Evolutionary conservation across 2,329 filamentous ascomycete species (phyloP).

Genomic region (Magnaporthiopsis rhizophila): DNA sequence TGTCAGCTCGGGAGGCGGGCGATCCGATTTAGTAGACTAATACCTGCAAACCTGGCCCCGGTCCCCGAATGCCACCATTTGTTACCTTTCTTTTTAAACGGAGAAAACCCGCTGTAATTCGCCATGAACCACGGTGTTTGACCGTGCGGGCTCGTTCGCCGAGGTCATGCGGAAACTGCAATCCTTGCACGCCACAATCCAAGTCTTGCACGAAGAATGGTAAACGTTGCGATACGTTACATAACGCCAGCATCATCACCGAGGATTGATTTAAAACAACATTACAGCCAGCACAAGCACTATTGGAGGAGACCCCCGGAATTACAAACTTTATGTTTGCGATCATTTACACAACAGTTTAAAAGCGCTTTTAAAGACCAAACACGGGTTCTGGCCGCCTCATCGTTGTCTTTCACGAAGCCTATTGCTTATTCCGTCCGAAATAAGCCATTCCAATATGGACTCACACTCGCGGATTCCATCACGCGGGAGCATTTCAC

Average conservation of each 20-base stretch:
- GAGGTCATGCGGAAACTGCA: neutral
- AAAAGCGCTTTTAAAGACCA: neutral
- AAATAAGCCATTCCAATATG: neutral
- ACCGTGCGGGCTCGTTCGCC: neutral
- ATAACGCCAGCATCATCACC: neutral
- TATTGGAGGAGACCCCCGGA: neutral
- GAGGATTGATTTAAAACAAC: too few relatives aligned
- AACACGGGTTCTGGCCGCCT: neutral
- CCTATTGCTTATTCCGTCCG: neutral
- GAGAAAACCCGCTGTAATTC: too few relatives aligned
- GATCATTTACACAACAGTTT: neutral
- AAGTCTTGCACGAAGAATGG: neutral
- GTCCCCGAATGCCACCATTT: too few relatives aligned
- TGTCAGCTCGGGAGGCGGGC: too few relatives aligned
- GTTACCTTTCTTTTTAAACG: too few relatives aligned
- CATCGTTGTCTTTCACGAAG: neutral
- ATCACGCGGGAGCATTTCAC: neutral
- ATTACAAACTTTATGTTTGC: neutral
- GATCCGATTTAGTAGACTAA: too few relatives aligned
- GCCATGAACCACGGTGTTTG: neutral
- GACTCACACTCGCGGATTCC: neutral
- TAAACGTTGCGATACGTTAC: neutral
- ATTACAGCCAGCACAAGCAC: too few relatives aligned
- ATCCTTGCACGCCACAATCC: neutral
- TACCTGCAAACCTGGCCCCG: too few relatives aligned